Evolutionary conservation across 2,329 filamentous ascomycete species (phyloP).

Genomic region (Aspergillus costaricaensis): DNA sequence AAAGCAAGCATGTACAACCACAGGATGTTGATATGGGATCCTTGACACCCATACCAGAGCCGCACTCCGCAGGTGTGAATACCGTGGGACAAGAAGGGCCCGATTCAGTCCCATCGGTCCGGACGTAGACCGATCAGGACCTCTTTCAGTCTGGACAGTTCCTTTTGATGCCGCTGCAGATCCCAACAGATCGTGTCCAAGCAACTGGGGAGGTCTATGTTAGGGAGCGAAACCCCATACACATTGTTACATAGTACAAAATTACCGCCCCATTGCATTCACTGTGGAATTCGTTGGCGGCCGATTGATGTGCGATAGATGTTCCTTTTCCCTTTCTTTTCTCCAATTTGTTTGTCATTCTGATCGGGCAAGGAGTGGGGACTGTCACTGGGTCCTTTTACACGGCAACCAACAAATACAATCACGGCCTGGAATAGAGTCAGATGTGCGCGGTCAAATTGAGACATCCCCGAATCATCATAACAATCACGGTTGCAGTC

Average conservation of each 20-base stretch:
- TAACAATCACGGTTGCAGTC: background rate
- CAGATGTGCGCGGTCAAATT: background rate
- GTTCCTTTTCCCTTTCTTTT: background rate
- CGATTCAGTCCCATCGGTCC: background rate
- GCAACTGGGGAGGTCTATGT: background rate
- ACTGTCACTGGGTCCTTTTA: background rate
- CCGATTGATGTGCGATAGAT: background rate
- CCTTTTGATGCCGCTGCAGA: background rate
- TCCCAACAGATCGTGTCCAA: background rate
- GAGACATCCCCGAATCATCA: background rate
- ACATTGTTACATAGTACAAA: background rate
- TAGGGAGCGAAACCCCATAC: background rate
- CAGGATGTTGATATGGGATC: constrained; percentile 67
- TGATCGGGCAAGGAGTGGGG: background rate
- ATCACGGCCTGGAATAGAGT: background rate
- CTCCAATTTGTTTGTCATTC: background rate
- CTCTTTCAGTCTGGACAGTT: background rate
- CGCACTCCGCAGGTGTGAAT: background rate
- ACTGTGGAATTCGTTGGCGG: background rate
- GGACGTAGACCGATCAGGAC: background rate
- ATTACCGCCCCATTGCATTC: background rate
- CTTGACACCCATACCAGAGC: constrained; percentile 57
- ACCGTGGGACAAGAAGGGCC: background rate
- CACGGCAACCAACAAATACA: background rate
- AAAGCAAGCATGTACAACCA: constrained; percentile 57